These are phyloP conservation scores for Agrocybe praecox DNA, from an alignment of 768 basidiomycete genomes.

Conservation along the genomic window DNA sequence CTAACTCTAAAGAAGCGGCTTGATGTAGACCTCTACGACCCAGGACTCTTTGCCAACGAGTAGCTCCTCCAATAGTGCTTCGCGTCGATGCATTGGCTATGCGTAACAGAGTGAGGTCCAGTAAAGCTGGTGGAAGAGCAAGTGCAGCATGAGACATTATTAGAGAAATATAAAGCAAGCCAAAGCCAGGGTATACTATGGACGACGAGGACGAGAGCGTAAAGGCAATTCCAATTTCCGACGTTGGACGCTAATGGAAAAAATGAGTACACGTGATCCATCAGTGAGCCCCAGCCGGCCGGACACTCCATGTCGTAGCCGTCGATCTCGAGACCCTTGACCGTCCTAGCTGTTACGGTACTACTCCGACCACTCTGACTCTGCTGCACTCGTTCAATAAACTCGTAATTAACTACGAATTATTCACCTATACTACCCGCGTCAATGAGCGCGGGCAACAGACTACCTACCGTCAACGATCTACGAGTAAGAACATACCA, in stretches of 20 bases:
- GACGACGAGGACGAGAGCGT: no score
- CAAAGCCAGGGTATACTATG: not conserved
- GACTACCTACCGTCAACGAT: conserved; percentile 32
- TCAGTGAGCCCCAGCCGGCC: no score
- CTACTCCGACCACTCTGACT: no score
- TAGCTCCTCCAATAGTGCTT: not conserved
- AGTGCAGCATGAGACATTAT: conserved; percentile 5
- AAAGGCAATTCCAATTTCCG: not conserved
- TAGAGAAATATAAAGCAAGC: not conserved
- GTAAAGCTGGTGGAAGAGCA: conserved; percentile 25
- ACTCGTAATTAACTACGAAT: no score
- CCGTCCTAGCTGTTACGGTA: no score
- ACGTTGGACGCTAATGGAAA: not conserved
- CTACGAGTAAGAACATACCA: conserved; percentile 25
- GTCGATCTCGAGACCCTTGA: no score
- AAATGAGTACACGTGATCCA: not conserved
- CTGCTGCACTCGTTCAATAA: no score
- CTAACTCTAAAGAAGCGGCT: conserved; percentile 16
- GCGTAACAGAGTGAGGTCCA: conserved; percentile 29
- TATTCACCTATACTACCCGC: no score
- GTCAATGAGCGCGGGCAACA: not conserved
- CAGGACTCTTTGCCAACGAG: conserved; percentile 14
- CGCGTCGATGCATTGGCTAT: conserved; percentile 13
- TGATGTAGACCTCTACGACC: conserved; percentile 21
- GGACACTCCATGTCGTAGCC: no score